phyloP scores from a whole-genome alignment of 352 stramenopile species.

The Phytophthora nicotianae region DNA sequence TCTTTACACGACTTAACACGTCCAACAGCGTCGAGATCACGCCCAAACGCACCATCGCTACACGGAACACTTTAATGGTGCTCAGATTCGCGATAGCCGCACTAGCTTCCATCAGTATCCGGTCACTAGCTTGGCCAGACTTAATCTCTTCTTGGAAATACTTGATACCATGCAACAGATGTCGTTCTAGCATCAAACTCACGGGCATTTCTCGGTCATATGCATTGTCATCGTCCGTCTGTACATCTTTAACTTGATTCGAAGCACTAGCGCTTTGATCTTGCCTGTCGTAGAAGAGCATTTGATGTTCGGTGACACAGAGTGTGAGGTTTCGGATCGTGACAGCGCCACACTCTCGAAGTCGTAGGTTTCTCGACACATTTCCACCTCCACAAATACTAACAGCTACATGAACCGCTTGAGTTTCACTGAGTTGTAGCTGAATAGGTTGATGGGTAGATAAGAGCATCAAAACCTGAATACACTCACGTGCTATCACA shows the following conservation, averaged over 20 bases:
- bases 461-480: slow-evolving; percentile 57
- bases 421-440: slow-evolving; percentile 52
- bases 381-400: slow-evolving; percentile 45
- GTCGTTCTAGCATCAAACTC: slow-evolving; percentile 52
- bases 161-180: slow-evolving; percentile 62
- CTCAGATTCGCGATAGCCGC: slow-evolving; percentile 75
- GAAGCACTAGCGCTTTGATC: slow-evolving; percentile 16
- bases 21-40: slow-evolving; percentile 60
- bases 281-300: slow-evolving; percentile 46
- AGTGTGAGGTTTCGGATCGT: slow-evolving; percentile 77
- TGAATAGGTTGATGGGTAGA: slow-evolving; percentile 80
- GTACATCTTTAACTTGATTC: slow-evolving; percentile 9
- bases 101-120: slow-evolving; percentile 62
- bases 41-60: slow-evolving; percentile 57
- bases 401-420: slow-evolving; percentile 65
- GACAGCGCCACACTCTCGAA: slow-evolving; percentile 61
- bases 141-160: slow-evolving; percentile 68
- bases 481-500: slow-evolving; percentile 50
- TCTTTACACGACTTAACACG: slow-evolving; percentile 32
- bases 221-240: background rate
- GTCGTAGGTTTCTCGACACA: slow-evolving; percentile 29
- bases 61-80: slow-evolving; percentile 60
- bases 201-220: slow-evolving; percentile 14
- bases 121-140: slow-evolving; percentile 35
- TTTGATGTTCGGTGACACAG: slow-evolving; percentile 58